Percentiles rank a stretch among this genome's conserved stretches.
phyloP scores from a whole-genome alignment of 106 monocot genomes.

The Gastrodia elata region DNA sequence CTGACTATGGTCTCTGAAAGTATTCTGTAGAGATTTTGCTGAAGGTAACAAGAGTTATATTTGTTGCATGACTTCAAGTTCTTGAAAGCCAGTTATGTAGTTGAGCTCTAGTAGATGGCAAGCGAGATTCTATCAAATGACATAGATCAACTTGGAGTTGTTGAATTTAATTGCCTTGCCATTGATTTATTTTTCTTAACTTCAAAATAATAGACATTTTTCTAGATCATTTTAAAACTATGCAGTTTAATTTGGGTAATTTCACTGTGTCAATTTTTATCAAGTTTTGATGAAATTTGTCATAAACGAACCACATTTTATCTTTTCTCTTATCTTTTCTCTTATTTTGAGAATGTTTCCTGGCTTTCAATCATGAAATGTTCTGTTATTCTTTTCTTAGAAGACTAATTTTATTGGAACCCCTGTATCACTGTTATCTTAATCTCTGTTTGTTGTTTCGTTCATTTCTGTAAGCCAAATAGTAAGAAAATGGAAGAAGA shows the following conservation, averaged over 20 bases:
- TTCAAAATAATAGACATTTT: neutral
- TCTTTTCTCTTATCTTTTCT: neutral
- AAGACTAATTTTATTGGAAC: neutral
- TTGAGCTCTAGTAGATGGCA: neutral
- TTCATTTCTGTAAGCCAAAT: neutral
- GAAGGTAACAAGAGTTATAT: neutral
- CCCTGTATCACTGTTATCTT: neutral
- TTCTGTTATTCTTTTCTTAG: neutral
- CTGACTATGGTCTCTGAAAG: neutral
- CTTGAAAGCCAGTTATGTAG: neutral
- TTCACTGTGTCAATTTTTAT: neutral
- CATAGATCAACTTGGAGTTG: neutral
- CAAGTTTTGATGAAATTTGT: neutral
- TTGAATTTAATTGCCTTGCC: neutral
- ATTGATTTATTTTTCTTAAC: neutral
- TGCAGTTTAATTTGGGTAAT: neutral
- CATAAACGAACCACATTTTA: neutral
- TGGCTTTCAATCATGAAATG: neutral
- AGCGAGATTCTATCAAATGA: too few relatives aligned
- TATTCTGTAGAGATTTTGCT: neutral
- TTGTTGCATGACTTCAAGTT: neutral
- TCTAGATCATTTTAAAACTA: neutral
- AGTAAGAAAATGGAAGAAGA: slow-evolving; percentile 27
- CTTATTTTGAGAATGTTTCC: neutral
- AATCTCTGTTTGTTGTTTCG: neutral